Base-by-base conservation (phyloP, 2,329 filamentous ascomycete genomes). In the Incumbomyces delicatus region DNA sequence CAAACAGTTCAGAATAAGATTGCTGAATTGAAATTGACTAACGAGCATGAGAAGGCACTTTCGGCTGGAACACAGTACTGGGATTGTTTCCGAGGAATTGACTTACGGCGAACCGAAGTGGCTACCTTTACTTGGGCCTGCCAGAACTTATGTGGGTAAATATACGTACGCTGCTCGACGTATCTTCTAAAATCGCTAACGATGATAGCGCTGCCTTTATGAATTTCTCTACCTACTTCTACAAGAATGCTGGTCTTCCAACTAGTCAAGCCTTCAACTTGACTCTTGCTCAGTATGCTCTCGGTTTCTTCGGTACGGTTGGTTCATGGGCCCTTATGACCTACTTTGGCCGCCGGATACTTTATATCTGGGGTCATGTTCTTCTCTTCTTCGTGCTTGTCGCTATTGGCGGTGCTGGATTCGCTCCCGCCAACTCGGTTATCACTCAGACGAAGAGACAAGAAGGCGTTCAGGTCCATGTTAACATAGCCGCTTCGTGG, bases 361-460 rank as follows among this genome's bases (percentile, higher is more conserved):
- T 68, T 7, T 65, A 64, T 44, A 50, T 67, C 8, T 42, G 58
- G 69, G 44, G 63, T 0, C 46, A 66, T 37, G 56, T 48, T 6
- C 44, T 60, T 29, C 56, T 63, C 37, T 52, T 56, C 6, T 41
- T 60, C 29, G 56, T 61, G 33, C 57, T 64, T 1, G 52, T 62
- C 5, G 53, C 61, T 16, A 60, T 61, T 17, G 63, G 62, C 6
- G n/a, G n/a, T n/a, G n/a, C n/a, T n/a, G n/a, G n/a, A n/a, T n/a
- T n/a, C n/a, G n/a, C n/a, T n/a, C n/a, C n/a, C n/a, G n/a, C n/a
- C n/a, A n/a, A n/a, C n/a, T n/a, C n/a, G n/a, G 50, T 55, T 11
- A 40, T 63, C 7, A 67, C 69, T 39, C 64, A 72, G 7, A 68
- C 67, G 0, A 62, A 66, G 1, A n/a, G n/a, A n/a, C n/a, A n/a